phyloP scores from a whole-genome alignment of 2,329 filamentous ascomycete species.

The Xylariaceae sp. region DNA sequence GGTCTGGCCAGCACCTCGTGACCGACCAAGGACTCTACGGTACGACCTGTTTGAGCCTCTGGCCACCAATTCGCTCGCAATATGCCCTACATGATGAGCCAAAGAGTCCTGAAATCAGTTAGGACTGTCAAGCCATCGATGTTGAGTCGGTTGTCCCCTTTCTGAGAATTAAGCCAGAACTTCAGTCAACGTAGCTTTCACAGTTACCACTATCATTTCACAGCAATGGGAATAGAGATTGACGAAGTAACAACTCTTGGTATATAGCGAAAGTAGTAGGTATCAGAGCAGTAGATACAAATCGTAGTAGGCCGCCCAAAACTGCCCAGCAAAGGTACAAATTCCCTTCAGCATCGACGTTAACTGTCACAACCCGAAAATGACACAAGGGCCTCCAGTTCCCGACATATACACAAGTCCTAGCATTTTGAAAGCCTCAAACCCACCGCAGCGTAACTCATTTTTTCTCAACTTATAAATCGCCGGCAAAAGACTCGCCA shows the following conservation, averaged over 20 bases:
- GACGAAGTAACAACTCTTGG: too few relatives aligned
- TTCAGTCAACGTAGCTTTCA: too few relatives aligned
- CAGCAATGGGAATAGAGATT: too few relatives aligned
- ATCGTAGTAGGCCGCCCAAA: not conserved
- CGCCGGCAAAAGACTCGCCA: slow-evolving; percentile 27
- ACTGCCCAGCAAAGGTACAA: not conserved
- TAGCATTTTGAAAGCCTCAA: not conserved
- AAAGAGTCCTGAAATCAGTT: too few relatives aligned
- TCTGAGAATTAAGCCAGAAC: not conserved
- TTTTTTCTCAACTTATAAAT: slow-evolving; percentile 15
- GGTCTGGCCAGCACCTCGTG: not conserved
- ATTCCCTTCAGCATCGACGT: not conserved
- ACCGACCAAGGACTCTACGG: not conserved
- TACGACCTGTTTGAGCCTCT: too few relatives aligned
- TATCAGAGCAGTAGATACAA: not conserved
- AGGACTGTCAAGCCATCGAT: not conserved
- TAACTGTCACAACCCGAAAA: not conserved
- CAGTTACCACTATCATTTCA: too few relatives aligned
- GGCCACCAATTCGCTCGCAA: not conserved
- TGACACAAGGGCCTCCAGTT: not conserved
- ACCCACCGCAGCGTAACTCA: not conserved
- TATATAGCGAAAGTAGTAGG: not conserved
- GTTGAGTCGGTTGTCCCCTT: not conserved
- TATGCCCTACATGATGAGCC: not conserved
- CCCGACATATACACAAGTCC: not conserved